Evolutionary conservation across 2,329 filamentous ascomycete species (phyloP).

Genomic region (Emericellopsis atlantica): DNA sequence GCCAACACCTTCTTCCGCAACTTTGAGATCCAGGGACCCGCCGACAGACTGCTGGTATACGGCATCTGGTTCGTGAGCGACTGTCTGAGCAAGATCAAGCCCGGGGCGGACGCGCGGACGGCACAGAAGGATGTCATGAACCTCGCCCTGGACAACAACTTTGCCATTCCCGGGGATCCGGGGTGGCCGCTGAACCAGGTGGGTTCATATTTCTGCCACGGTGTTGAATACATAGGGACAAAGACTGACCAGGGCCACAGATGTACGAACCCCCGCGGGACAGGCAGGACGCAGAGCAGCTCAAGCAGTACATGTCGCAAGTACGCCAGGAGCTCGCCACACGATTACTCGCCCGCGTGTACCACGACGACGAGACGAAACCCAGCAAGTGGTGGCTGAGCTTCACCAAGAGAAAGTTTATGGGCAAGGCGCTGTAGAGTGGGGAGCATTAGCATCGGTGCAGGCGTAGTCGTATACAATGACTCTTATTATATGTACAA

Average conservation of each 20-base stretch:
- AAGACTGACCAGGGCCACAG: slow-evolving; percentile 17
- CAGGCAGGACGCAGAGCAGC: slow-evolving; percentile 76
- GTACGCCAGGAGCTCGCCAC: slow-evolving; percentile 83
- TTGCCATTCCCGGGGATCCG: slow-evolving; percentile 87
- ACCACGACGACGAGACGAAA: slow-evolving; percentile 64
- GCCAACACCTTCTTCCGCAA: slow-evolving; percentile 99
- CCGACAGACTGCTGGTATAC: slow-evolving; percentile 90
- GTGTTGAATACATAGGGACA: not conserved
- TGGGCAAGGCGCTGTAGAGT: slow-evolving; percentile 76
- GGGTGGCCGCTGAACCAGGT: slow-evolving; percentile 87
- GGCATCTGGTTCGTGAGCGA: slow-evolving; percentile 92
- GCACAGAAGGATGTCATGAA: slow-evolving; percentile 71
- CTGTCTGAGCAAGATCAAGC: slow-evolving; percentile 77
- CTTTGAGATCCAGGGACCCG: slow-evolving; percentile 96
- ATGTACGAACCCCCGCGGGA: slow-evolving; percentile 85
- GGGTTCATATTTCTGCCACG: slow-evolving; percentile 7
- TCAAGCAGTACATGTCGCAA: slow-evolving; percentile 84
- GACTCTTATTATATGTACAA: not conserved
- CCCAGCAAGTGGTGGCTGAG: slow-evolving; percentile 91
- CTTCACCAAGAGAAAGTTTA: slow-evolving; percentile 98
- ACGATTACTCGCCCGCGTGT: slow-evolving; percentile 75
- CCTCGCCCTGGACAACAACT: slow-evolving; percentile 81
- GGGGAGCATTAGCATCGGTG: not conserved
- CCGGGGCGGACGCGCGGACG: slow-evolving; percentile 47
- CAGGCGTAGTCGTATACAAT: not conserved